phyloP scores from a whole-genome alignment of 352 stramenopile genomes.

The Pythium phragmitis region DNA sequence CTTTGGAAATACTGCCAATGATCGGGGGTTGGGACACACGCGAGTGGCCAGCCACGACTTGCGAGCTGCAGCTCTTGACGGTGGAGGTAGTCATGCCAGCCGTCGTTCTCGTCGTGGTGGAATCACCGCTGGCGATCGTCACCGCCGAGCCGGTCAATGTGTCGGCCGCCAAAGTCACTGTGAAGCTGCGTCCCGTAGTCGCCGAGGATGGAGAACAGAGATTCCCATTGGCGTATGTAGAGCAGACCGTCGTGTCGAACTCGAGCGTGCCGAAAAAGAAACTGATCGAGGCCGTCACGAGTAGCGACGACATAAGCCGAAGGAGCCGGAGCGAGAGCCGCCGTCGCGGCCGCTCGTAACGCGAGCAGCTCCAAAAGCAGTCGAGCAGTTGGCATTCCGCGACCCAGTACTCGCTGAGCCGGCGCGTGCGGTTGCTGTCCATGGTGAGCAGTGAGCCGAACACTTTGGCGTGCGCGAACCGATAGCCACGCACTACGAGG shows the following conservation, averaged over 20 bases:
- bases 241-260: neutral
- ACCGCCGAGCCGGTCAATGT: no score
- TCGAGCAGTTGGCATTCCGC: constrained; percentile 4
- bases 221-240: neutral
- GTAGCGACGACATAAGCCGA: neutral
- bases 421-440: constrained; percentile 4
- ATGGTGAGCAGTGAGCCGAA: constrained; percentile 2
- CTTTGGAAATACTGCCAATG: neutral
- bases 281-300: neutral
- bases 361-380: constrained; percentile 1
- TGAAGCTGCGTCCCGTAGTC: no score
- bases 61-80: neutral
- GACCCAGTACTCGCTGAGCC: constrained; percentile 6
- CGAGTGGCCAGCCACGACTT: neutral
- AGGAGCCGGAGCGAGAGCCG: neutral
- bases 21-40: neutral
- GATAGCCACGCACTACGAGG: neutral
- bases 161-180: no score
- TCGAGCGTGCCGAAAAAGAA: constrained; percentile 7
- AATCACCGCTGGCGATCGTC: neutral
- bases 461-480: neutral
- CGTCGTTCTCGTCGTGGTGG: neutral
- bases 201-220: neutral
- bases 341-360: neutral
- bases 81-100: neutral